Conservation (phyloP, 331 rosid species). For the Arachis monticola region DNA sequence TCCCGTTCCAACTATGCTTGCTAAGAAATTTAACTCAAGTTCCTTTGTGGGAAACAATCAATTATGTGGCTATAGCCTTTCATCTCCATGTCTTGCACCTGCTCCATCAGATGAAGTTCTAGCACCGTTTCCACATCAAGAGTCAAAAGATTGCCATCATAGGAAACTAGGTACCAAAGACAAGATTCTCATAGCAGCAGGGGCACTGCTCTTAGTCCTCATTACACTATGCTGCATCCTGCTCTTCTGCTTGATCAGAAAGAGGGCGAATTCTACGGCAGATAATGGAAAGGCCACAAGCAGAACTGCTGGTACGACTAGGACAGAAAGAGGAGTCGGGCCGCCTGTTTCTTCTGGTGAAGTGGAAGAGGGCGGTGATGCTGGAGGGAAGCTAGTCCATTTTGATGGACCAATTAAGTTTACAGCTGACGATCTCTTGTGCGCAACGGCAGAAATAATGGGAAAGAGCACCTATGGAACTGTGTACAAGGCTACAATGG, state of each 20-base stretch:
- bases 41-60: constrained; percentile 73
- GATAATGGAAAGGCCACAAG: constrained; percentile 37
- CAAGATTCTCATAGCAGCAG: constrained; percentile 74
- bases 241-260: constrained; percentile 62
- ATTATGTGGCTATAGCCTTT: constrained; percentile 72
- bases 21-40: constrained; percentile 66
- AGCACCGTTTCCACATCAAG: constrained; percentile 43
- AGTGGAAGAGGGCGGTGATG: constrained; percentile 63
- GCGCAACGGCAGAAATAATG: constrained; percentile 95
- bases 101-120: constrained; percentile 54
- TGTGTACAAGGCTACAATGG: constrained; percentile 81
- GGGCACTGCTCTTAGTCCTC: constrained; percentile 59
- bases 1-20: constrained; percentile 61
- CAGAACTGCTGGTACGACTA: constrained; percentile 2
- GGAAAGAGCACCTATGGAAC: constrained; percentile 90
- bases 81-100: constrained; percentile 55
- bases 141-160: constrained; percentile 39
- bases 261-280: constrained; percentile 50
- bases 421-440: constrained; percentile 86
- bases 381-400: constrained; percentile 79
- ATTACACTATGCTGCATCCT: constrained; percentile 58
- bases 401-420: constrained; percentile 72
- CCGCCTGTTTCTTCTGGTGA: constrained; percentile 55
- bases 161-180: constrained; percentile 66
- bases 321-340: constrained; percentile 57